Percentiles rank a stretch among this genome's conserved stretches.
Conservation (phyloP, 306 rosid genomes). For the Lagenaria siceraria region DNA sequence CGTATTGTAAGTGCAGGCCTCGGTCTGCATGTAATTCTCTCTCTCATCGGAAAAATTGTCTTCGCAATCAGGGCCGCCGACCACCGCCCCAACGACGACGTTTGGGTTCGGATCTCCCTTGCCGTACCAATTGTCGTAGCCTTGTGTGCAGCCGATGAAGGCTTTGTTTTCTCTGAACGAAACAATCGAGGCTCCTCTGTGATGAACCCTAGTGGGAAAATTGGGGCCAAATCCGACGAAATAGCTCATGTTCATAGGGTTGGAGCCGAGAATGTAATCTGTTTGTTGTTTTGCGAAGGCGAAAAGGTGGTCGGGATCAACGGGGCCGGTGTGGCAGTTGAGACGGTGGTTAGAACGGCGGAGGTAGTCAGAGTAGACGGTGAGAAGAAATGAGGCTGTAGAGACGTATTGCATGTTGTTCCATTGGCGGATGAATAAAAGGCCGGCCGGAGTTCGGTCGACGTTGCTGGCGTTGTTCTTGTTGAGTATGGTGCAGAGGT, state of each 20-base stretch:
- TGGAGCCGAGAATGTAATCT: conserved; percentile 78
- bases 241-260: conserved; percentile 85
- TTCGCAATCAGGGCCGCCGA: conserved; percentile 81
- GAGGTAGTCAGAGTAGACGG: conserved; percentile 61
- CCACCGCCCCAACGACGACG: conserved; percentile 76
- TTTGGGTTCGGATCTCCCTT: conserved; percentile 49
- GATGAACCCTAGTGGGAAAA: conserved; percentile 72
- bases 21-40: conserved; percentile 81
- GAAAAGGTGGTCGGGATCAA: conserved; percentile 33
- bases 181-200: conserved; percentile 79
- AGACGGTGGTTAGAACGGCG: conserved; percentile 33
- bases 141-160: conserved; percentile 94
- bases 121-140: conserved; percentile 81
- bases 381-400: conserved; percentile 70
- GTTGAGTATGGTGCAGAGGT: conserved; percentile 78
- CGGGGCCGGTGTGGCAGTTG: conserved; percentile 32
- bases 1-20: conserved; percentile 93
- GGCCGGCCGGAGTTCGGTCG: conserved; percentile 69
- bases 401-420: conserved; percentile 98
- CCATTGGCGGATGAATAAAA: conserved; percentile 70
- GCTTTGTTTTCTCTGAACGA: conserved; percentile 71
- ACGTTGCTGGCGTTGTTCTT: conserved; percentile 52
- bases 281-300: conserved; percentile 55
- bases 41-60: conserved; percentile 65
- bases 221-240: conserved; percentile 68